phyloP scores from a whole-genome alignment of 2,329 filamentous ascomycete genomes.

The Aspergillus hortae region DNA sequence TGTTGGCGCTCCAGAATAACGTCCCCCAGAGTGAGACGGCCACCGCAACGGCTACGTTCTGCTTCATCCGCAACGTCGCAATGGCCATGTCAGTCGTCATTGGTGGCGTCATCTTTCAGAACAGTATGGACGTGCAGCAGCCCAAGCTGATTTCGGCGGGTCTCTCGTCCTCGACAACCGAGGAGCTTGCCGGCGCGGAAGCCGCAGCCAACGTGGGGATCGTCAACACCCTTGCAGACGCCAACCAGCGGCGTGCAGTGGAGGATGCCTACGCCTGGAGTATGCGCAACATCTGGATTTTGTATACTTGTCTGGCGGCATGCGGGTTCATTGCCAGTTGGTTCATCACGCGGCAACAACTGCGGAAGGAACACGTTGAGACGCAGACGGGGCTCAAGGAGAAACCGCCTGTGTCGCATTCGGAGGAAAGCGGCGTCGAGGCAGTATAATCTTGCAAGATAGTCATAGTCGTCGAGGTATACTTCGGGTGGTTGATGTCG shows the following conservation, averaged over 20 bases:
- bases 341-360: conserved; percentile 22
- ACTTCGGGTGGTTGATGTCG: not conserved
- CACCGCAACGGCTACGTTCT: conserved; percentile 51
- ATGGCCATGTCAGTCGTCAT: conserved; percentile 67
- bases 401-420: conserved; percentile 6
- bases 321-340: conserved; percentile 28
- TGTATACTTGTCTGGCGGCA: conserved; percentile 33
- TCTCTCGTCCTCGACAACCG: conserved; percentile 20
- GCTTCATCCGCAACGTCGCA: conserved; percentile 63
- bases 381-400: conserved; percentile 19
- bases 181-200: conserved; percentile 37
- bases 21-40: conserved; percentile 49
- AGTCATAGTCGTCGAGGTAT: not conserved
- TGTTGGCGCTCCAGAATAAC: conserved; percentile 55
- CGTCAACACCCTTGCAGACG: conserved; percentile 38
- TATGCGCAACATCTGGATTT: conserved; percentile 43
- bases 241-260: conserved; percentile 37
- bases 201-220: conserved; percentile 48
- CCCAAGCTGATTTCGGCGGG: conserved; percentile 51
- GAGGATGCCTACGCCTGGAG: conserved; percentile 48
- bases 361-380: conserved; percentile 19
- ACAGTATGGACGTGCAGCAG: conserved; percentile 37
- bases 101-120: conserved; percentile 76
- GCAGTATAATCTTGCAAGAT: not conserved
- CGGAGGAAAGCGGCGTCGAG: not conserved